These are phyloP conservation scores for Pseudogymnoascus sp. DNA, from an alignment of 2,329 filamentous ascomycete species.

Conservation along the genomic window DNA sequence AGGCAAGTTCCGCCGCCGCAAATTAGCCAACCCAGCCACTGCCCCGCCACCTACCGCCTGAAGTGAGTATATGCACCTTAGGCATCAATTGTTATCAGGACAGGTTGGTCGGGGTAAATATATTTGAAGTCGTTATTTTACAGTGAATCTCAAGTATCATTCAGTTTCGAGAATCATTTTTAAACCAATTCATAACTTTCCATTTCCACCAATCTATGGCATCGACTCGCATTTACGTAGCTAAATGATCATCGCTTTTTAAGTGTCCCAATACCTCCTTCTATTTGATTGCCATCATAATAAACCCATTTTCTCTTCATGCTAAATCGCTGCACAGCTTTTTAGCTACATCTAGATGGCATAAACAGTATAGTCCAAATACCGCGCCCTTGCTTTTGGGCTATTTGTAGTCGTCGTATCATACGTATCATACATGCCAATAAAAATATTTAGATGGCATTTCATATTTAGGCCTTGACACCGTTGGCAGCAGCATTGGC, in stretches of 20 bases:
- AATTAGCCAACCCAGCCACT: slow-evolving; percentile 6
- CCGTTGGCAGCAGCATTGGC: neutral
- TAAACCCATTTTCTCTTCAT: neutral
- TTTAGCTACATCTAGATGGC: neutral
- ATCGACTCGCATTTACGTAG: slow-evolving; percentile 1
- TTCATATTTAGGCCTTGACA: slow-evolving; percentile 9
- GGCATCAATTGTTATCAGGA: neutral
- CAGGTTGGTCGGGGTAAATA: neutral
- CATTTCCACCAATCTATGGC: neutral
- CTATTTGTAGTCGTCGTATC: slow-evolving; percentile 4
- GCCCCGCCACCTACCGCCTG: neutral
- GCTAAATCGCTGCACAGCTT: slow-evolving; percentile 1
- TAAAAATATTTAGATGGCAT: slow-evolving; percentile 5
- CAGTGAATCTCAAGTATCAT: neutral
- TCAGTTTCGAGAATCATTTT: neutral
- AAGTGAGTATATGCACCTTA: neutral
- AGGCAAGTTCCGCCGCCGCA: slow-evolving; percentile 8
- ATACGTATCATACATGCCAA: slow-evolving; percentile 8
- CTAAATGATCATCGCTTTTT: slow-evolving; percentile 4
- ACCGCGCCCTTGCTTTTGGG: neutral
- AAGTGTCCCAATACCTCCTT: neutral
- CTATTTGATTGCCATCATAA: slow-evolving; percentile 9
- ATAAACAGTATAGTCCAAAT: slow-evolving; percentile 6
- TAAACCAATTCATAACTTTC: neutral
- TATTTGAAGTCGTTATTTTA: neutral